phyloP scores from a whole-genome alignment of 768 basidiomycete genomes.

The Amanita pallidorosea region DNA sequence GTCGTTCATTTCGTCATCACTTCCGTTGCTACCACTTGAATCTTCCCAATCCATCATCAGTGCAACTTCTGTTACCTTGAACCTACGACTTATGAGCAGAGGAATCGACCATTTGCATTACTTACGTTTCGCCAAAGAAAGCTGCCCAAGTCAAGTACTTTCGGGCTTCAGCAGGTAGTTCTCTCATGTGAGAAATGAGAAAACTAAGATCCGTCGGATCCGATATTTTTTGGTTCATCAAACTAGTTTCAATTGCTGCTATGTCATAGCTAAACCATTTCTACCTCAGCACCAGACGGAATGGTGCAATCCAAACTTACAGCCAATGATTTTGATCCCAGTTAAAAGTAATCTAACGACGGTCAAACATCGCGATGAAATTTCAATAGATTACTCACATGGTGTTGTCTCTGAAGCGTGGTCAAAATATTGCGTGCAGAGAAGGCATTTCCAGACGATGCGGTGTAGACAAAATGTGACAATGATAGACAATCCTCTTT shows the following conservation, averaged over 20 bases:
- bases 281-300: background rate
- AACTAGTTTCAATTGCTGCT: constrained; percentile 39
- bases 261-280: constrained; percentile 38
- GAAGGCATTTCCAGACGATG: constrained; percentile 63
- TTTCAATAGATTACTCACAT: constrained; percentile 27
- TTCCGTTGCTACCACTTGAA: constrained; percentile 37
- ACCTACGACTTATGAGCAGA: constrained; percentile 24
- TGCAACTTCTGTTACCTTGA: constrained; percentile 65
- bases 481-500: constrained; percentile 45
- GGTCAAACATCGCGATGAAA: background rate
- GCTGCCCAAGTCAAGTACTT: constrained; percentile 66
- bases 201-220: constrained; percentile 58
- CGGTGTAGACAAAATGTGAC: constrained; percentile 41
- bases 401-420: constrained; percentile 51
- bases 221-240: constrained; percentile 39
- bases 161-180: constrained; percentile 51
- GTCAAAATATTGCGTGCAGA: constrained; percentile 53
- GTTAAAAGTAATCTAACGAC: constrained; percentile 46
- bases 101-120: constrained; percentile 6
- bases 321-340: constrained; percentile 59
- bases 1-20: constrained; percentile 41
- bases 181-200: constrained; percentile 45
- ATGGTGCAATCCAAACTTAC: constrained; percentile 24
- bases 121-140: constrained; percentile 62
- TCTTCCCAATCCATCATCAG: constrained; percentile 69